Evolutionary conservation across 306 rosid genomes (phyloP).

Genomic region (Sphenostylis stenocarpa): DNA sequence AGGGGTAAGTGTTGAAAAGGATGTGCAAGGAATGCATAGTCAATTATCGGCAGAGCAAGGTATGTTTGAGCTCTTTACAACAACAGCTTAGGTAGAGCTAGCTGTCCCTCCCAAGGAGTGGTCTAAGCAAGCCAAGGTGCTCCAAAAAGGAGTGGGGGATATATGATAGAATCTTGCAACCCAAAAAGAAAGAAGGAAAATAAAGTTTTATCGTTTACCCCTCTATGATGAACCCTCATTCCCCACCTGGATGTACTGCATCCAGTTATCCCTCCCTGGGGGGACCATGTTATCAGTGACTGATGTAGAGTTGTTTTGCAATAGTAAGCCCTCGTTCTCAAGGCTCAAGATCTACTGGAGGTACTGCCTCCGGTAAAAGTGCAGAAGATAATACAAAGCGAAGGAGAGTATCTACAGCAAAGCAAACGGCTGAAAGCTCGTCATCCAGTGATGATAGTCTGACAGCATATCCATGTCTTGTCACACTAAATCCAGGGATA

Average conservation of each 20-base stretch:
- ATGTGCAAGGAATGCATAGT: slow-evolving; percentile 51
- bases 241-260: slow-evolving; percentile 8
- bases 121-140: slow-evolving; percentile 9
- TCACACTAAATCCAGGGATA: slow-evolving; percentile 67
- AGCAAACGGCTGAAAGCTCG: slow-evolving; percentile 70
- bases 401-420: slow-evolving; percentile 61
- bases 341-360: slow-evolving; percentile 57
- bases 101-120: slow-evolving; percentile 8
- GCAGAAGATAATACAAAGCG: slow-evolving; percentile 74
- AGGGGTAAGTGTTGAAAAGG: slow-evolving; percentile 48
- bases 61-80: slow-evolving; percentile 26
- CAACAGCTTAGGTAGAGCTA: slow-evolving; percentile 5
- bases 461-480: slow-evolving; percentile 75
- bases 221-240: slow-evolving; percentile 25
- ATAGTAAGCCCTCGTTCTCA: slow-evolving; percentile 64
- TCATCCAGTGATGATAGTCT: slow-evolving; percentile 65
- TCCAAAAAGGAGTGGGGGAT: neutral
- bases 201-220: neutral
- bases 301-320: slow-evolving; percentile 32
- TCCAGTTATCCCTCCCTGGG: slow-evolving; percentile 23
- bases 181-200: slow-evolving; percentile 4
- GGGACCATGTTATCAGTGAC: slow-evolving; percentile 12
- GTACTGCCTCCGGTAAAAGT: slow-evolving; percentile 41
- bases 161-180: neutral
- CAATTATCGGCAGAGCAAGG: slow-evolving; percentile 65